Base-by-base conservation (phyloP, 495 filamentous ascomycete genomes). In the Cercophora sp. region DNA sequence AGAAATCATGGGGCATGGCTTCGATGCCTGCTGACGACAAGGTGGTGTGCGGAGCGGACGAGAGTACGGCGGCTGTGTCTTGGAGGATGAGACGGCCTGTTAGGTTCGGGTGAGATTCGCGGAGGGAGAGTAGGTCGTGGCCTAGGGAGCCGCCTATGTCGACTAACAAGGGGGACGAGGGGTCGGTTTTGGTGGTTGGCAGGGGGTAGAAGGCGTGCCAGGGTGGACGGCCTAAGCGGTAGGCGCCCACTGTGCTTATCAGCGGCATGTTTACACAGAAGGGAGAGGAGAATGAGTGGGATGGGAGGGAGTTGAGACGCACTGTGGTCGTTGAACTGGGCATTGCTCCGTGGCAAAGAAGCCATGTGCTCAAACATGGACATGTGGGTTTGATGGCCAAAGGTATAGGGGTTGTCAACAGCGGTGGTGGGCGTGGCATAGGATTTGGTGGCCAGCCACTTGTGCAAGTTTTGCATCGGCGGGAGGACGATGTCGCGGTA, bases 141-240 rank as follows among this genome's bases (percentile, higher is more conserved):
- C 80, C 80, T 2, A 70, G 40, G 9, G 67, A 68, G 2, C 78
- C 81, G 23, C 71, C 80, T 1, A 83, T 63, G 59, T 86, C 83
- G 10, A 85, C 77, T 1, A 84, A 55, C 2, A 82, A 57, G 0
- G 15, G 59, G 3, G 70, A 24, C 32, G 59, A n/a, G 10, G 35
- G 18, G 16, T 55, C 54, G 40, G 54, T 48, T 1, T 65, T 68
- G 9, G 64, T 31, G 13, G 70, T 29, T 0, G 81, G 68, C 0
- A 56, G 63, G 2, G 78, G 73, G 52, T 75, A 81, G 59, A 78
- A 76, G 6, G 69, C 70, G 57, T 79, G 72, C 79, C 78, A 82
- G 22, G 67, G 71, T 8, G 77, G 69, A 3, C 73, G 68, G 0
- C 77, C 79, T 1, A 72, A 66, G 31, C 64, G 62, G 58, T 77